These are phyloP conservation scores for Neurospora hispaniola DNA, from an alignment of 495 filamentous ascomycete genomes.

Conservation along the genomic window DNA sequence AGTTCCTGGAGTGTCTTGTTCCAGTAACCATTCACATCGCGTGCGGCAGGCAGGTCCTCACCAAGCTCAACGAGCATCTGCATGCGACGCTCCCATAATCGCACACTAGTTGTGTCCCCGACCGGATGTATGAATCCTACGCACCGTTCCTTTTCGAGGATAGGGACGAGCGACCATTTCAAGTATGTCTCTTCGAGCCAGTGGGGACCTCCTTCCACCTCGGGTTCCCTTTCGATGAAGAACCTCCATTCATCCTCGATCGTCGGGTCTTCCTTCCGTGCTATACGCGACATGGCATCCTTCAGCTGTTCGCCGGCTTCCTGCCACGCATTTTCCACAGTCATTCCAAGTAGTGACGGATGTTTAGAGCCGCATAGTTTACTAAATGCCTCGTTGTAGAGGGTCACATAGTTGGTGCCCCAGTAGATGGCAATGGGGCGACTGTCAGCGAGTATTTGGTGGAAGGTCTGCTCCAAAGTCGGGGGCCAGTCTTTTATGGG, in stretches of 20 bases:
- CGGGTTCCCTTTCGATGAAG: slow-evolving; percentile 34
- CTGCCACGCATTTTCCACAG: slow-evolving; percentile 26
- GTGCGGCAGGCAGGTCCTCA: slow-evolving; percentile 20
- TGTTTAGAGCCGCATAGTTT: slow-evolving; percentile 28
- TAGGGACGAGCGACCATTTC: slow-evolving; percentile 50
- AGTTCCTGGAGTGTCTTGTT: slow-evolving; percentile 20
- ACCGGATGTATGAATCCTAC: slow-evolving; percentile 29
- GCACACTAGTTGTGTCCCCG: slow-evolving; percentile 23
- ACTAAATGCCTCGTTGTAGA: slow-evolving; percentile 38
- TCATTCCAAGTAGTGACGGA: slow-evolving; percentile 26
- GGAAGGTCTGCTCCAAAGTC: slow-evolving; percentile 47
- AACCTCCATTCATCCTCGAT: slow-evolving; percentile 29
- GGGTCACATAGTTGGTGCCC: slow-evolving; percentile 31
- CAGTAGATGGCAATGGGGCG: slow-evolving; percentile 48
- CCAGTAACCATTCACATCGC: slow-evolving; percentile 28
- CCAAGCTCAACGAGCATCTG: slow-evolving; percentile 28
- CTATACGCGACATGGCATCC: slow-evolving; percentile 17
- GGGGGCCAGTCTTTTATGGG: slow-evolving; percentile 47
- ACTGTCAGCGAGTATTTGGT: slow-evolving; percentile 52
- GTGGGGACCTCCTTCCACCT: slow-evolving; percentile 25
- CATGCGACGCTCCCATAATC: slow-evolving; percentile 30
- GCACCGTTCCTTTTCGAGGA: slow-evolving; percentile 42
- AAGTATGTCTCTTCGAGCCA: slow-evolving; percentile 53
- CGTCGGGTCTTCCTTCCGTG: slow-evolving; percentile 11
- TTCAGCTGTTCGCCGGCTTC: slow-evolving; percentile 25